A percentile compares a stretch with the other conserved stretches of the same genome.
Conservation (phyloP, 495 filamentous ascomycete species). For the Hyaloscypha variabilis region DNA sequence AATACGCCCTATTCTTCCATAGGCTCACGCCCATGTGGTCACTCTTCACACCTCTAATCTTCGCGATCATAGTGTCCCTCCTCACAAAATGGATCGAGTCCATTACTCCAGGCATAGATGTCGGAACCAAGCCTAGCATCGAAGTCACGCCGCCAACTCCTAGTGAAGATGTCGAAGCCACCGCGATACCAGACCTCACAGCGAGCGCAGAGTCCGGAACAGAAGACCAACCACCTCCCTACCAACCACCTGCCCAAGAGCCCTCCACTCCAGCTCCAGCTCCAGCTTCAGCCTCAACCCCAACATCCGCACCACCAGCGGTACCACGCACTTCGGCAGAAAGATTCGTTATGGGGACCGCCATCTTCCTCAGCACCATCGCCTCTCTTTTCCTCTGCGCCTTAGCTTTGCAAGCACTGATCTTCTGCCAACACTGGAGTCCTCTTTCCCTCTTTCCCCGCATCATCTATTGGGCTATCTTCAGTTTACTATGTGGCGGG, state of each 20-base stretch:
- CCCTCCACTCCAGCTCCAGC: background rate
- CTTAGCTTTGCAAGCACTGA: conserved; percentile 2
- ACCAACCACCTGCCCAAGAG: background rate
- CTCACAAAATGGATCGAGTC: background rate
- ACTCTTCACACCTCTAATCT: background rate
- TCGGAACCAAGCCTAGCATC: background rate
- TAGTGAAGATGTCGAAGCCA: background rate
- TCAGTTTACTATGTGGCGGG: background rate
- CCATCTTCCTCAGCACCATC: background rate
- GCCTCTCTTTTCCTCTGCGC: background rate
- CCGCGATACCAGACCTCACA: background rate
- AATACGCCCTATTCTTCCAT: background rate
- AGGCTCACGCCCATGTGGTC: background rate
- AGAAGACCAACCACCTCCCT: background rate
- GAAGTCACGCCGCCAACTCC: background rate
- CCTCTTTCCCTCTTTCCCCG: background rate
- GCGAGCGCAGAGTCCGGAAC: background rate
- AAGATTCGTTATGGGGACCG: conserved; percentile 1
- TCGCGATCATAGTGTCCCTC: background rate
- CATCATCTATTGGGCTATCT: background rate
- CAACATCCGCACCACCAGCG: background rate
- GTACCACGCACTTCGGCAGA: background rate
- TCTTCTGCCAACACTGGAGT: background rate
- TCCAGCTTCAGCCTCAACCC: background rate
- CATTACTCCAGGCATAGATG: background rate